A percentile compares a stretch with the other conserved stretches of the same genome.
These are phyloP conservation scores for Solanum paucissectum DNA, from an alignment of 257 asterid species.

Conservation along the genomic window DNA sequence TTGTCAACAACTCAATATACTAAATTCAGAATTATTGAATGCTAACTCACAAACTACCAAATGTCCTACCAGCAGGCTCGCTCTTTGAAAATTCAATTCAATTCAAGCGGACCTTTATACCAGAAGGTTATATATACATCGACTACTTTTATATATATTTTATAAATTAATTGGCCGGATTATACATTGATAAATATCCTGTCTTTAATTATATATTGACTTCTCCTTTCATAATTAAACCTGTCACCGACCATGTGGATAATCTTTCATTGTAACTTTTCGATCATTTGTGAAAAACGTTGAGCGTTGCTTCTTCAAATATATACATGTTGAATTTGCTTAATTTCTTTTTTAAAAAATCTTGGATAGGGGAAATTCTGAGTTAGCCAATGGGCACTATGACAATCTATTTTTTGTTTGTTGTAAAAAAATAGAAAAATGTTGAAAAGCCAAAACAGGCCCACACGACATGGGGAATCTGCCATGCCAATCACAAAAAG, in stretches of 20 bases:
- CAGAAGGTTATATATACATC: too few relatives aligned
- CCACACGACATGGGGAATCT: background rate
- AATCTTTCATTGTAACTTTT: background rate
- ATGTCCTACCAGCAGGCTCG: background rate
- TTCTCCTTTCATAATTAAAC: background rate
- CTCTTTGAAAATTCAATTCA: background rate
- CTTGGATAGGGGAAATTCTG: background rate
- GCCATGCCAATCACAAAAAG: background rate
- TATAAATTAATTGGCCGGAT: background rate
- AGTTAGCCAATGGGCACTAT: background rate
- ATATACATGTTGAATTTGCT: background rate
- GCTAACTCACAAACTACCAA: background rate
- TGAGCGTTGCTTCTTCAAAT: background rate
- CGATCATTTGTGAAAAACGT: background rate
- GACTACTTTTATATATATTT: background rate
- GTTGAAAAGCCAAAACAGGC: background rate
- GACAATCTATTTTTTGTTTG: background rate
- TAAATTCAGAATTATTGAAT: background rate
- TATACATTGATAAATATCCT: background rate
- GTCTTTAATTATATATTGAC: background rate
- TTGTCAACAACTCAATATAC: background rate
- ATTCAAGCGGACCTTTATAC: too few relatives aligned
- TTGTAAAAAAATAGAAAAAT: background rate
- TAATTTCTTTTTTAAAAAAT: too few relatives aligned
- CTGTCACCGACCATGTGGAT: rapidly evolving